Evolutionary conservation across 2,329 filamentous ascomycete genomes (phyloP), one percentile per base, ranked within the genome.

Genomic region (Fusarium sp.): DNA sequence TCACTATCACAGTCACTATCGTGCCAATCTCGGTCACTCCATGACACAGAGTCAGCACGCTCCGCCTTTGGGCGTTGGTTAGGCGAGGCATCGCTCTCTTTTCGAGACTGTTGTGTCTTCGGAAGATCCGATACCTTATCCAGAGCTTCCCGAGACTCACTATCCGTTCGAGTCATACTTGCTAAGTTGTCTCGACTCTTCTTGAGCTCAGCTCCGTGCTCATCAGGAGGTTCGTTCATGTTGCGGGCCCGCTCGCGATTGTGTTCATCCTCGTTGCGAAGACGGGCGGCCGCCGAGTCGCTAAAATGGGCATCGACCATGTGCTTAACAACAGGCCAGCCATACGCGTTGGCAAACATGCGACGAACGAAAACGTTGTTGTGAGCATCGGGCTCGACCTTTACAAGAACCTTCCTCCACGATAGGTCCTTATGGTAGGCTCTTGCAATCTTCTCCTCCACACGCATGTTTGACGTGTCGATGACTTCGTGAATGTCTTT

Each of bases 321-420:
- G 81, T 99, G 96, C 81, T 98, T 95, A 53, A 98, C 85, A 2
- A 99, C 96, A 1, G 96, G 96, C 96, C 96, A 99, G 4, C 96
- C 96, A 76, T 97, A 97, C 1, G 96, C 96, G 77, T 99, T 99
- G 61, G 94, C 92, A 80, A 99, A 99, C 91, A 94, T 97, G 60
- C 96, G 91, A 18, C 96, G 92, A 27, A 99, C 96, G 66, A 98
- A 92, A 73, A 99, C 97, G 80, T 99, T 99, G 82, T 99, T 99
- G 83, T 99, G 96, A 1, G 96, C 96, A 81, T 99, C 96, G 0
- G 96, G 96, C 79, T 99, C 95, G 5, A 99, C 86, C 58, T 96
- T 92, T 17, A 99, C 96, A 7, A 99, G 88, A 3, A 99, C 96
- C 79, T 99, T 99, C 48, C 96, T 92, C 96, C 96, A 99, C 3